Evolutionary conservation across 495 filamentous ascomycete species (phyloP), one percentile per base, ranked within the genome.

Genomic region (Niebla homalea): DNA sequence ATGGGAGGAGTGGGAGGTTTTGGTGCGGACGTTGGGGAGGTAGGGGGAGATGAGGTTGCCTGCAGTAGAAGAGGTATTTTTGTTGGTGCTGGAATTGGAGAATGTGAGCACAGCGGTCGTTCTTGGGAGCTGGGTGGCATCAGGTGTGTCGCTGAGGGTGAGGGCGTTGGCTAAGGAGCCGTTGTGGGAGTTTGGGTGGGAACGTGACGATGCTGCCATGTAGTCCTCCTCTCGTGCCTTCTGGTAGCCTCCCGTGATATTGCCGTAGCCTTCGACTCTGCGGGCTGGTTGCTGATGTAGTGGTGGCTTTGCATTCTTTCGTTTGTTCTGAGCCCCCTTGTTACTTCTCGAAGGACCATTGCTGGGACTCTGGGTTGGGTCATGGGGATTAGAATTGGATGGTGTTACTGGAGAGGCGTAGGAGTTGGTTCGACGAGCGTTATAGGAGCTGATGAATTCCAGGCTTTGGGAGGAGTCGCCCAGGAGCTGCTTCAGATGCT

Each of bases 391-490:
- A 2, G 29, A 32, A 0, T 2, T 2, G 47, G 50, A 29, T n/a
- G n/a, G 39, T 42, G 16, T 58, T 58, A 44, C 51, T 41, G 46
- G 35, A 11, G 61, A 32, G 25, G 60, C 36, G 16, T 56, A 25
- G 15, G 57, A 53, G 56, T 62, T 29, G 2, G 63, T 40, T 29
- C 85, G 78, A 26, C 78, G 81, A 10, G 80, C 70, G 62, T 92
- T 97, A 73, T 94, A 97, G 38, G 81, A 80, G 20, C 87, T 79
- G 57, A 98, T 94, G 62, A 97, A 98, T 52, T 94, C 88, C 51
- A 96, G 65, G 1, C 84, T 81, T 53, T 84, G 79, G 14, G 87
- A 77, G 5, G 87, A 87, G 62, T 94, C 87, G 41, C 89, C 92
- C 2, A 98, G 78, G 26, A 97, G 71, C 62, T 87, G 85, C 64